A percentile compares a stretch with the other conserved stretches of the same genome.
phyloP scores from a whole-genome alignment of 495 filamentous ascomycete genomes.

The Podospora conica region DNA sequence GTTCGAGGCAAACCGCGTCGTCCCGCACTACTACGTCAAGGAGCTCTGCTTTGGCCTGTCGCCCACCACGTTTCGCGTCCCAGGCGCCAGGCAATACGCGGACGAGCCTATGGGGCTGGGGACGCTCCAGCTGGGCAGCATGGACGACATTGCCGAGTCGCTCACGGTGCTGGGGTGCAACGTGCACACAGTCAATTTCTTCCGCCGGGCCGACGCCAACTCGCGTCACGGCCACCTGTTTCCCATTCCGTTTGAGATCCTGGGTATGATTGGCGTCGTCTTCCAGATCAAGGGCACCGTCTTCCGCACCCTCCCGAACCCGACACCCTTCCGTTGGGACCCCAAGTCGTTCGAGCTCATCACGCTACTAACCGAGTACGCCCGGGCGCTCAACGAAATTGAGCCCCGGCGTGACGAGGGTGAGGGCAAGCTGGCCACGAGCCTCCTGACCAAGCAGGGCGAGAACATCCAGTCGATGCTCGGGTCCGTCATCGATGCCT shows the following conservation, averaged over 20 bases:
- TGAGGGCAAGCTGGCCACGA: not conserved
- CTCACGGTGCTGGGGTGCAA: slow-evolving; percentile 35
- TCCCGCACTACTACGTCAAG: slow-evolving; percentile 35
- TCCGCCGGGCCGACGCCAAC: slow-evolving; percentile 24
- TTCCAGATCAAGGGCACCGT: slow-evolving; percentile 30
- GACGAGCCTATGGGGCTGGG: slow-evolving; percentile 19
- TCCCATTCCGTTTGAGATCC: slow-evolving; percentile 38
- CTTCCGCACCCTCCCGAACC: slow-evolving; percentile 41
- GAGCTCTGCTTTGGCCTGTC: slow-evolving; percentile 37
- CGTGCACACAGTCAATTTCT: slow-evolving; percentile 26
- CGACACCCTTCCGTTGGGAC: slow-evolving; percentile 31
- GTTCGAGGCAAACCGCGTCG: slow-evolving; percentile 33
- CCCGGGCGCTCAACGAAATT: slow-evolving; percentile 11
- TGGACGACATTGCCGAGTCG: slow-evolving; percentile 34
- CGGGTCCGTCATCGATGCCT: not conserved
- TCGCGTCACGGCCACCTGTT: slow-evolving; percentile 32
- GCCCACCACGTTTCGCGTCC: slow-evolving; percentile 33
- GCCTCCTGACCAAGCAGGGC: not conserved
- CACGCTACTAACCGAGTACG: slow-evolving; percentile 21
- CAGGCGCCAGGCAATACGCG: slow-evolving; percentile 19
- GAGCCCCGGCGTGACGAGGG: not conserved
- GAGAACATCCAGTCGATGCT: not conserved
- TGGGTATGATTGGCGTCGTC: slow-evolving; percentile 37
- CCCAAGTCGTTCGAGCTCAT: slow-evolving; percentile 27
- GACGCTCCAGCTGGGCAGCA: slow-evolving; percentile 27